Base-by-base conservation (phyloP, 129 eudicot genomes). In the Arctium minus region DNA sequence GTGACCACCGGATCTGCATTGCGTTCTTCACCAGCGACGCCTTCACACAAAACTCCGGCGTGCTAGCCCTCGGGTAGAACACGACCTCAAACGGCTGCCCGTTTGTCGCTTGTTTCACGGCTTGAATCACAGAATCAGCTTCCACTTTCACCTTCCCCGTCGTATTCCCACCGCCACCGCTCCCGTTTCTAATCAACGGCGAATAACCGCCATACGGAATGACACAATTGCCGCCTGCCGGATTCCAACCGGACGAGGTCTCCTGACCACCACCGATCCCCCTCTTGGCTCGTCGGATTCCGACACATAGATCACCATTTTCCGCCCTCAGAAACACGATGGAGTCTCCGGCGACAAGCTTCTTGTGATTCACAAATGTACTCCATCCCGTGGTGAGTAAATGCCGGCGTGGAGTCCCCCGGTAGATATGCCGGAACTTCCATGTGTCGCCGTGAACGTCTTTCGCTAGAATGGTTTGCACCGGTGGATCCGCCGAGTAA, bases 331-430 rank as follows among this genome's bases (percentile, higher is more conserved):
- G 60, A 70, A 96, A 96, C 53, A 96, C 99, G 18, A 96, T 90
- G 0, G 99, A 93, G 79, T 96, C 99, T 11, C 99, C 99, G 5
- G 99, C 99, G 48, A 96, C 86, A 7, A 96, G 95, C 88, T 93
- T 96, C 86, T 96, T 96, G 15, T 92, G 98, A 79, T 96, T 96
- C 72, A 96, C 99, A 84, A 96, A 96, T 31, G 97, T 91, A 79
- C 99, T 96, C 99, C 99, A 96, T 3, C 99, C 99, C 0, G 99
- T 96, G 2, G 99, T 96, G 50, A 96, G 84, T 36, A 96, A 90
- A 89, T 96, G 99, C 56, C 99, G 85, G 80, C 98, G 86, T 0
- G 99, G 99, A 0, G 99, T 93, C 4, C 99, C 99, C 10, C 99
- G 73, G 81, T 96, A 96, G 6, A 96, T 96, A 69, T 96, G 99